Base-by-base conservation (phyloP, 345 rosid genomes). In the Linum lewisii region DNA sequence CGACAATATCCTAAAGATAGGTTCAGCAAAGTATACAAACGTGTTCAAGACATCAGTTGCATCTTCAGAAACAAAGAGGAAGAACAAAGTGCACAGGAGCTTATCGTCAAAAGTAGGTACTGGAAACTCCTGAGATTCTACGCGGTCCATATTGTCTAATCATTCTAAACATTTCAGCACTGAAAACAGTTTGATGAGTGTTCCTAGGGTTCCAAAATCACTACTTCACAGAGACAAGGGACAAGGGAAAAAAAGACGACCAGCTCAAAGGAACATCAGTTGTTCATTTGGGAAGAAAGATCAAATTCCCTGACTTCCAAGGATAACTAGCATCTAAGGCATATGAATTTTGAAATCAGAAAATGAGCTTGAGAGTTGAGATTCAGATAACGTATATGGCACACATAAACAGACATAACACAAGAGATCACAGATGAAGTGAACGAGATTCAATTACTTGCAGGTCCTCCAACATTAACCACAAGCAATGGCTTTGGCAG, bases 391-490 rank as follows among this genome's bases (percentile, higher is more conserved):
- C 1, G 7, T 29, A 8, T 0, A 29, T 29, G 2, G 34, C 34
- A 29, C 13, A 42, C 47, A 42, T 4, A 42, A 42, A 42, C 18
- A 11, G 16, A 42, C 18, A 42, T 3, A 42, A 42, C 15, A 44
- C 11, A 32, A 24, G 56, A 20, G 20, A 65, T 14, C 7, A 54
- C 1, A 54, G 36, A 44, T 19, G 49, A 1, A 32, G 38, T 62
- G 72, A 60, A 66, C 56, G 23, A 71, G 8, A 49, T 52, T 36
- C 44, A 74, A 67, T 52, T 81, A 93, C 99, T 49, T 71, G 86
- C 78, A 65, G 99, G 95, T 75, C 97, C 84, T 51, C 99, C 99
- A 47, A 93, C 62, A 74, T 84, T 89, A 73, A 93, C 95, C 78
- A 85, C 96, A 52, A 93, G 79, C 59, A 93, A 72, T 54, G 99